These are phyloP conservation scores for Nepenthes gracilis DNA, from an alignment of 148 eudicot genomes.

Conservation along the genomic window DNA sequence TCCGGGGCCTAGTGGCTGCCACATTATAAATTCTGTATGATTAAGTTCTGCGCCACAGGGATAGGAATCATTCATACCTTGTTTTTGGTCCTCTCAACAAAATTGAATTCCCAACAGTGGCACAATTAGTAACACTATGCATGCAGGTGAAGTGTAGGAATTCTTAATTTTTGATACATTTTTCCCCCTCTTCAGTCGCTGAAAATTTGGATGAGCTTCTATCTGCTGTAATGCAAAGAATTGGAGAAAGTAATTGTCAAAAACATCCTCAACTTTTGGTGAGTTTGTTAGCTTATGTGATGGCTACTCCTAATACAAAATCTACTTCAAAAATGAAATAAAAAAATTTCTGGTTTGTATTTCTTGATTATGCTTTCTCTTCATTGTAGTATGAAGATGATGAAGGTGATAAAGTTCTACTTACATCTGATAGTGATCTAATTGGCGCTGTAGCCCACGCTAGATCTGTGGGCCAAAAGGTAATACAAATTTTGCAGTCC, in stretches of 20 bases:
- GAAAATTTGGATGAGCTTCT: constrained; percentile 80
- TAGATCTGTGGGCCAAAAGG: constrained; percentile 75
- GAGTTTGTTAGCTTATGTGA: constrained; percentile 12
- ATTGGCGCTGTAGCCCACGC: constrained; percentile 72
- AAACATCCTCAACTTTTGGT: constrained; percentile 63
- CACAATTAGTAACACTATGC: background rate
- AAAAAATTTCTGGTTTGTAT: too few species aligned
- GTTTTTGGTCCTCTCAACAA: too few species aligned
- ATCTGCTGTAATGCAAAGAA: constrained; percentile 57
- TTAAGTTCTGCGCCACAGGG: too few species aligned
- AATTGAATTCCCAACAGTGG: background rate
- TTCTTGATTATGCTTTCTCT: background rate
- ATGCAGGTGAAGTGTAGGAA: background rate
- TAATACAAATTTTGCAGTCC: constrained; percentile 10
- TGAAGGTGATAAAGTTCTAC: constrained; percentile 86
- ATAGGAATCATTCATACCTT: too few species aligned
- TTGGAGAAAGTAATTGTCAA: constrained; percentile 34
- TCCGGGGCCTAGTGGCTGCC: too few species aligned
- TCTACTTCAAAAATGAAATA: background rate
- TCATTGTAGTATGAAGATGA: constrained; percentile 78
- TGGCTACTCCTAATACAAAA: background rate
- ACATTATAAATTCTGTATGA: too few species aligned
- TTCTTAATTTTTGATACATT: background rate
- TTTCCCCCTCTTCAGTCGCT: constrained; percentile 32
- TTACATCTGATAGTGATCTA: constrained; percentile 74